Evolutionary conservation across 1,284 basidiomycete species (phyloP), one percentile per base, ranked within the genome.

Genomic region (Pyrrhoderma noxium): DNA sequence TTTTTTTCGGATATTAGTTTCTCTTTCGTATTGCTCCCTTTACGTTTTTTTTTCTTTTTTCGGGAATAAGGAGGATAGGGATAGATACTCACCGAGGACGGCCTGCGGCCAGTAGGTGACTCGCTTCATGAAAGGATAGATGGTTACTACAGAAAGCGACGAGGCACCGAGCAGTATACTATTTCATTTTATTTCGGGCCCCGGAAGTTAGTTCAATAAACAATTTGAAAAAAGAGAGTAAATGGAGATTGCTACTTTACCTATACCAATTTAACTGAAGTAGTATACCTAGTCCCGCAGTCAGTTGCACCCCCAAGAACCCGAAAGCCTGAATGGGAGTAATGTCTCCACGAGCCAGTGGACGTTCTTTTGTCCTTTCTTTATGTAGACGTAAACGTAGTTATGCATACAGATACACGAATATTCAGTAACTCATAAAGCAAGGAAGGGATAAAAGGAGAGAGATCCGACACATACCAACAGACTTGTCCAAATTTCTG

Each of bases 111-210:
- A 98, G 65, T 98, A 77, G 0, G 96, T 99, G 49, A 97, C 72
- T 5, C 96, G 82, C 69, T 99, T 99, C 96, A 99, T 99, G 59
- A 96, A 75, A 0, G 96, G 96, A 67, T 99, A 99, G 44, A 94
- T 67, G 2, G 80, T 79, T 25, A 99, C 94, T 14, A 98, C 67
- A 1, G 85, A 85, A 16, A 99, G 72, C 0, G 93, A 96, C 0
- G 90, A 85, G 5, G 93, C 93, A 16, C 96, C 96, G 1, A 99
- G 77, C 0, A 89, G 61, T 59, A 99, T 96, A 64, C 93, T 96
- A 56, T 18, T 2, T 22, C n/a, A n/a, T n/a, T n/a, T n/a, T n/a
- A n/a, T n/a, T 23, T 18, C 43, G 11, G 27, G 18, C 11, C 22
- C n/a, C n/a, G n/a, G n/a, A n/a, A n/a, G n/a, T n/a, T n/a, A n/a